Conservation (phyloP, 2,329 filamentous ascomycete genomes). For the Colletotrichum paranaense region DNA sequence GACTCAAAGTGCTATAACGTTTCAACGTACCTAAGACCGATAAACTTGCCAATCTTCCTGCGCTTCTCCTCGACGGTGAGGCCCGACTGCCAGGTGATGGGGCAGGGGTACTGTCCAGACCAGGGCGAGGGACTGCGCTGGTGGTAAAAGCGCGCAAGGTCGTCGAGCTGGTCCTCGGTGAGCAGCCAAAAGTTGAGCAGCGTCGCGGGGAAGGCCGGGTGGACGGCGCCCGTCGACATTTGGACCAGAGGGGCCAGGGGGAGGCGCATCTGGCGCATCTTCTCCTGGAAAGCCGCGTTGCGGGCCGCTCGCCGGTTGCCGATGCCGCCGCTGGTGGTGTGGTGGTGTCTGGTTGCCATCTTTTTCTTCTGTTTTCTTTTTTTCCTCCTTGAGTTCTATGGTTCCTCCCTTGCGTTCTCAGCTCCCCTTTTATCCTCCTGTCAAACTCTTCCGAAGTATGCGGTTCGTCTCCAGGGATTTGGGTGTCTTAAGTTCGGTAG, state of each 20-base stretch:
- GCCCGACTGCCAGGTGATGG: slow-evolving; percentile 70
- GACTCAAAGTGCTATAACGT: too few species aligned
- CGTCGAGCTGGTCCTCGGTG: slow-evolving; percentile 76
- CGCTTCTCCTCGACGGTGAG: slow-evolving; percentile 74
- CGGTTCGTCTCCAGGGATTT: not conserved
- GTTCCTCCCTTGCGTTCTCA: not conserved
- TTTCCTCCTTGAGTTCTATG: not conserved
- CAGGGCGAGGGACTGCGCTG: slow-evolving; percentile 70
- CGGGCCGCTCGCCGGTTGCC: slow-evolving; percentile 51
- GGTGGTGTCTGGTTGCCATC: slow-evolving; percentile 35
- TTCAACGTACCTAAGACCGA: slow-evolving; percentile 65
- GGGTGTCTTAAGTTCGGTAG: not conserved
- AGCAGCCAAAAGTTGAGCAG: slow-evolving; percentile 80
- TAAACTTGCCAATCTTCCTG: slow-evolving; percentile 78
- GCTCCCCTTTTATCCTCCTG: not conserved
- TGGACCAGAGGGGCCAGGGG: slow-evolving; percentile 75
- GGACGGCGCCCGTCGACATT: slow-evolving; percentile 69
- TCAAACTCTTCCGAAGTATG: not conserved
- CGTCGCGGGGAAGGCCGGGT: slow-evolving; percentile 73
- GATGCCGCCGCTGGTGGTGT: slow-evolving; percentile 39
- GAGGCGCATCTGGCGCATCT: slow-evolving; percentile 74
- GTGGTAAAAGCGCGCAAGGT: slow-evolving; percentile 78
- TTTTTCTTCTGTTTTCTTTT: not conserved
- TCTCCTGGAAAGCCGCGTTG: slow-evolving; percentile 66
- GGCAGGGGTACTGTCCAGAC: slow-evolving; percentile 72